Evolutionary conservation across 2,329 filamentous ascomycete genomes (phyloP).

Genomic region (Grosmannia penicillata): DNA sequence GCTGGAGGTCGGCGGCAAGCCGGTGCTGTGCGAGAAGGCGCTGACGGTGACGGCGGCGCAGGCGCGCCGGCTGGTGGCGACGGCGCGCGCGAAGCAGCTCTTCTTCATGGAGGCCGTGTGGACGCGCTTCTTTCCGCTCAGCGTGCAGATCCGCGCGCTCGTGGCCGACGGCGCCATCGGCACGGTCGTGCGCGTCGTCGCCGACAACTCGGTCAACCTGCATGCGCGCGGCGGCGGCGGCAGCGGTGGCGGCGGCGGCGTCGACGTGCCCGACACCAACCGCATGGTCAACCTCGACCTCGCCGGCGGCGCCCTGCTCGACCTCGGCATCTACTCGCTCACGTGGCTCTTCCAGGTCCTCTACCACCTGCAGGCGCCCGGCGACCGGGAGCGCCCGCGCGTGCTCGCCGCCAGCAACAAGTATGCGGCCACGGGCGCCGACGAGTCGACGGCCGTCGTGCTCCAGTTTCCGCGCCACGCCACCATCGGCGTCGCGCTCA

Average conservation of each 20-base stretch:
- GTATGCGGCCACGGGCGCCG: constrained; percentile 54
- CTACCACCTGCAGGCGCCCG: constrained; percentile 56
- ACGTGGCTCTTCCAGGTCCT: constrained; percentile 87
- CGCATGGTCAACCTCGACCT: constrained; percentile 73
- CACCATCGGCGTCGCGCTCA: constrained; percentile 59
- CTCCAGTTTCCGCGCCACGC: constrained; percentile 56
- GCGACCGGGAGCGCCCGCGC: constrained; percentile 51
- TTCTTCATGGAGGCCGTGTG: constrained; percentile 82
- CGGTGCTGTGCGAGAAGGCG: constrained; percentile 83
- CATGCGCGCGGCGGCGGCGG: constrained; percentile 35
- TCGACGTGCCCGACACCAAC: constrained; percentile 44
- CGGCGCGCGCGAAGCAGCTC: constrained; percentile 56
- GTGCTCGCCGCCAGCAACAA: constrained; percentile 57
- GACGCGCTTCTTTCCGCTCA: constrained; percentile 80
- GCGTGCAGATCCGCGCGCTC: constrained; percentile 57
- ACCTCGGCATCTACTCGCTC: constrained; percentile 76
- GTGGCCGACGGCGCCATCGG: constrained; percentile 40
- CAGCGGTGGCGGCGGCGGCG: constrained; percentile 20
- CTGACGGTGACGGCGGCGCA: constrained; percentile 76
- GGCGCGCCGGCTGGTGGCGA: constrained; percentile 54
- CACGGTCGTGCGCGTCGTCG: constrained; percentile 43
- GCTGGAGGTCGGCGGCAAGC: constrained; percentile 60
- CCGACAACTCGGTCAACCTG: constrained; percentile 48
- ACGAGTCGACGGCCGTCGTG: constrained; percentile 66
- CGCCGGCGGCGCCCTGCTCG: constrained; percentile 68